These are phyloP conservation scores for Xylaria cubensis DNA, from an alignment of 495 filamentous ascomycete species.

Conservation along the genomic window DNA sequence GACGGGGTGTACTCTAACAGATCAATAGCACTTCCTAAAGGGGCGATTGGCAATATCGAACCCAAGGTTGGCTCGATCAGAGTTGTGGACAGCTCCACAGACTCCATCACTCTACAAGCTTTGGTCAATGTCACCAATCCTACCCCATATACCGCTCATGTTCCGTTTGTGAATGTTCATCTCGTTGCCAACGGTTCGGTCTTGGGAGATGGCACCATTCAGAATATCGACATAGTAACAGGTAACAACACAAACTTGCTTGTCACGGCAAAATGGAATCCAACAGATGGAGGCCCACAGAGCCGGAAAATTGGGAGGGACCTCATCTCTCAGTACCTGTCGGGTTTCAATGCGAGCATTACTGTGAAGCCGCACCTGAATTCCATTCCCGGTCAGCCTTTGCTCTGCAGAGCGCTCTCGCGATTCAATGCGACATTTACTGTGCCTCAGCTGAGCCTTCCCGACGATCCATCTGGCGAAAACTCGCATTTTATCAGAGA, in stretches of 20 bases:
- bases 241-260: constrained; percentile 76
- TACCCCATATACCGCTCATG: constrained; percentile 76
- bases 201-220: constrained; percentile 73
- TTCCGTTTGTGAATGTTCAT: constrained; percentile 81
- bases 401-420: constrained; percentile 74
- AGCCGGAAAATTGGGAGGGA: constrained; percentile 69
- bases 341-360: constrained; percentile 82
- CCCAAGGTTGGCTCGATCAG: constrained; percentile 68
- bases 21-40: constrained; percentile 45
- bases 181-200: constrained; percentile 74
- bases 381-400: constrained; percentile 76
- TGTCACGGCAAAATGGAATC: constrained; percentile 78
- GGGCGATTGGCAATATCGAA: constrained; percentile 55
- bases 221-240: constrained; percentile 63
- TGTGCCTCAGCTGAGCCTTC: constrained; percentile 67
- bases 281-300: constrained; percentile 64
- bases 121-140: constrained; percentile 86
- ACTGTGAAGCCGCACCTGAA: constrained; percentile 70
- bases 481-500: constrained; percentile 76
- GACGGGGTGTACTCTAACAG: constrained; percentile 34
- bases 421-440: constrained; percentile 69
- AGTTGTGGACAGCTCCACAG: constrained; percentile 70
- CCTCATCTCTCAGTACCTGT: constrained; percentile 83
- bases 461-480: constrained; percentile 56
- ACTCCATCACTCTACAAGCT: constrained; percentile 71